phyloP scores from a whole-genome alignment of 2,329 filamentous ascomycete genomes.

The Paecilomyces dactylethromorphus region DNA sequence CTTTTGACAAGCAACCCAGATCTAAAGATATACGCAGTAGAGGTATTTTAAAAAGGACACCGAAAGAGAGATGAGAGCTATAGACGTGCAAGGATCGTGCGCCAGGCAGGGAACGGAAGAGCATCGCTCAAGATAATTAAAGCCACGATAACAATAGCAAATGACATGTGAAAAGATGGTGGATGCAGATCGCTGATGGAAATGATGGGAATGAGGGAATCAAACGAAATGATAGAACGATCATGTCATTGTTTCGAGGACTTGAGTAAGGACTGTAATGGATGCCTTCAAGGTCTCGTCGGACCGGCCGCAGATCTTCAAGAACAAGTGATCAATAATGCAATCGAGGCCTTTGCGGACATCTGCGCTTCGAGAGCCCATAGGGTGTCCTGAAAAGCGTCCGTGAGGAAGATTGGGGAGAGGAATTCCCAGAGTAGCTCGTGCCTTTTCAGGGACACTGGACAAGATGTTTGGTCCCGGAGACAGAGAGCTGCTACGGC shows the following conservation, averaged over 20 bases:
- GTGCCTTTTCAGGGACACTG: constrained; percentile 26
- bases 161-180: background rate
- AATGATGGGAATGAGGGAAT: background rate
- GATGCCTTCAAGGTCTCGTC: constrained; percentile 31
- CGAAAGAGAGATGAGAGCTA: background rate
- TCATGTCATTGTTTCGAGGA: constrained; percentile 27
- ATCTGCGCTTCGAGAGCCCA: constrained; percentile 23
- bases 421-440: constrained; percentile 25
- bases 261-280: constrained; percentile 29
- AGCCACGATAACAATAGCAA: background rate
- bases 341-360: constrained; percentile 24
- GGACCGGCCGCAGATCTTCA: constrained; percentile 27
- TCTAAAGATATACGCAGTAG: background rate
- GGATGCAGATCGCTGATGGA: background rate
- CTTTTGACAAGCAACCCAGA: background rate
- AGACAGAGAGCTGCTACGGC: constrained; percentile 13
- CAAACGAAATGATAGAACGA: constrained; percentile 1
- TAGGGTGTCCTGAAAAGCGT: constrained; percentile 21
- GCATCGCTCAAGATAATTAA: background rate
- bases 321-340: constrained; percentile 30
- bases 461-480: constrained; percentile 12
- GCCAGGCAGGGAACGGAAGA: background rate
- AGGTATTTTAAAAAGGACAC: background rate
- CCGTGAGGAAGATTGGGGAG: constrained; percentile 17
- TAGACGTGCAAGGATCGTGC: background rate